Evolutionary conservation across 164 flowering plant species (phyloP).

Genomic region (Houttuynia cordata): DNA sequence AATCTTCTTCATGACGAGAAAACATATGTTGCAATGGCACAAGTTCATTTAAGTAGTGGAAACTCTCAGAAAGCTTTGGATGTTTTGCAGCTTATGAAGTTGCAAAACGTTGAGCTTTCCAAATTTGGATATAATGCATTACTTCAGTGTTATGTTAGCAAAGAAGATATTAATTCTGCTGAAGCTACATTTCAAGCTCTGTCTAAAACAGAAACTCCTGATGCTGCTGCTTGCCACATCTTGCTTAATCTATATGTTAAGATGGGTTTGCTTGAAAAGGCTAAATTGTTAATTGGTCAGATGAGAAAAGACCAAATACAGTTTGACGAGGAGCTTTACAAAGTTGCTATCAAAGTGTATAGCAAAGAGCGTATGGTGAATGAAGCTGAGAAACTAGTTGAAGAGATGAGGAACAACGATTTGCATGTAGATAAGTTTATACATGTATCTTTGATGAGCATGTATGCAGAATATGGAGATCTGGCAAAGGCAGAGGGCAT

Average conservation of each 20-base stretch:
- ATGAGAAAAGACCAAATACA: conserved; percentile 41
- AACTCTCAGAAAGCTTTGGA: conserved; percentile 46
- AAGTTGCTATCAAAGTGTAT: conserved; percentile 44
- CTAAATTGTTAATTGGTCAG: conserved; percentile 40
- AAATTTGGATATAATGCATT: conserved; percentile 52
- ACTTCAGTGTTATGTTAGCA: conserved; percentile 56
- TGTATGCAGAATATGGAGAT: conserved; percentile 20
- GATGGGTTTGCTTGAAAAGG: conserved; percentile 45
- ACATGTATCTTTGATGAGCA: conserved; percentile 29
- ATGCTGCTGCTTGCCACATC: conserved; percentile 47
- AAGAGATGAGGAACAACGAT: conserved; percentile 28
- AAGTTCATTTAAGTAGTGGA: conserved; percentile 56
- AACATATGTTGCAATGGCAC: conserved; percentile 87
- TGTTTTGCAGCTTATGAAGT: conserved; percentile 52
- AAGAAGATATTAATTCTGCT: conserved; percentile 53
- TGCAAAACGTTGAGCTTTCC: conserved; percentile 53
- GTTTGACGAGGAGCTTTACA: conserved; percentile 63
- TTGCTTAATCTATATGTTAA: conserved; percentile 63
- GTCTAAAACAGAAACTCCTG: conserved; percentile 54
- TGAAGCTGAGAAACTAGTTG: conserved; percentile 42
- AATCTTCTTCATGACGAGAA: conserved; percentile 66
- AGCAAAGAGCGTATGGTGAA: conserved; percentile 56
- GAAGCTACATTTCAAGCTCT: conserved; percentile 60
- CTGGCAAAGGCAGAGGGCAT: conserved; percentile 15
- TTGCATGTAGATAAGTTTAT: conserved; percentile 22